phyloP scores from a whole-genome alignment of 2,329 filamentous ascomycete species.

The Aspergillus sp. region DNA sequence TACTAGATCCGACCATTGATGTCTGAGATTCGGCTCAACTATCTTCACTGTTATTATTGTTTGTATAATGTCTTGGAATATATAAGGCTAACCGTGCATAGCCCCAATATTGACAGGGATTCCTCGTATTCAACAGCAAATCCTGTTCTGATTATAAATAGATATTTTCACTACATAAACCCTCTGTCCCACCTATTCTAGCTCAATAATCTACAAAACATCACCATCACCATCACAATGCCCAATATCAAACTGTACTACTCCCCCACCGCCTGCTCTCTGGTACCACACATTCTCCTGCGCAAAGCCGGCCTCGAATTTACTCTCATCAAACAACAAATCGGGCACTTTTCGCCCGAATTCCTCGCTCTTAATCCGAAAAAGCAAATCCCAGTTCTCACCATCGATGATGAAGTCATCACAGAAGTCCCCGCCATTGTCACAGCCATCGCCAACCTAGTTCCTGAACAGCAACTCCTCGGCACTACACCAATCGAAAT shows the following conservation, averaged over 20 bases:
- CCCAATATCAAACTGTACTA: slow-evolving; percentile 21
- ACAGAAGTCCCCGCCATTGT: slow-evolving; percentile 30
- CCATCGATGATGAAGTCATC: slow-evolving; percentile 22
- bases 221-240: slow-evolving; percentile 4
- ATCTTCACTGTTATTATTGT: too few species aligned
- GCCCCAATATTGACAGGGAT: too few species aligned
- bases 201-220: too few species aligned
- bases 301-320: slow-evolving; percentile 19
- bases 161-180: too few species aligned
- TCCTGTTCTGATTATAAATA: too few species aligned
- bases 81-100: too few species aligned
- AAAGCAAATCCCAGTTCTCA: slow-evolving; percentile 24
- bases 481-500: slow-evolving; percentile 24
- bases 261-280: slow-evolving; percentile 23
- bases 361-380: slow-evolving; percentile 28
- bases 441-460: slow-evolving; percentile 26
- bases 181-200: too few species aligned
- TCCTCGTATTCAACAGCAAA: too few species aligned
- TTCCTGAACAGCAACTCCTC: slow-evolving; percentile 21
- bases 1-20: too few species aligned
- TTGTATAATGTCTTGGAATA: too few species aligned
- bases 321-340: slow-evolving; percentile 4
- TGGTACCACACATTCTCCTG: slow-evolving; percentile 28
- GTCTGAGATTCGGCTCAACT: too few species aligned
- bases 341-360: slow-evolving; percentile 7